Conservation (phyloP, 495 filamentous ascomycete genomes). For the Recurvomyces mirabilis region DNA sequence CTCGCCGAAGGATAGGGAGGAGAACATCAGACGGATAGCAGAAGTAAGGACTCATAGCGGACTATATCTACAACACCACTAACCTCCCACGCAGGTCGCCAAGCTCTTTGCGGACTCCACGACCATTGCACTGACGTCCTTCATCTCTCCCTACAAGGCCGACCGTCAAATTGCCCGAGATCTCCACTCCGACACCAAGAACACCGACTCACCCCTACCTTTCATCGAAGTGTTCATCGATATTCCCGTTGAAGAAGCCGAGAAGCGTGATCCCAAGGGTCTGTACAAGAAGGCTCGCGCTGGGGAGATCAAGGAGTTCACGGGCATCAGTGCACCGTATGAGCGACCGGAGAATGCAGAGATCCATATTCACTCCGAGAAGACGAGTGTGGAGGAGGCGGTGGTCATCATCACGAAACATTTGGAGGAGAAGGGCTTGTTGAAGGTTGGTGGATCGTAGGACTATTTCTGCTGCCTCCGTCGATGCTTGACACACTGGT, state of each 20-base stretch:
- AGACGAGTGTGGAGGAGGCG: conserved; percentile 71
- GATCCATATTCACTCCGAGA: conserved; percentile 67
- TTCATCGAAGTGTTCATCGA: conserved; percentile 94
- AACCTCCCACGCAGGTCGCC: conserved; percentile 51
- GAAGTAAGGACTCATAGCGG: conserved; percentile 45
- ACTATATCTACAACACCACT: not conserved
- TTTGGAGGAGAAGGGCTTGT: conserved; percentile 52
- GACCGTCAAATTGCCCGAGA: conserved; percentile 73
- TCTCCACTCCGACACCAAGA: conserved; percentile 52
- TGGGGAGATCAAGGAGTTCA: conserved; percentile 94
- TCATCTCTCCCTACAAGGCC: conserved; percentile 87
- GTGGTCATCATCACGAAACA: conserved; percentile 74
- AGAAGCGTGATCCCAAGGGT: conserved; percentile 91
- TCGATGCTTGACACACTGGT: too few relatives aligned
- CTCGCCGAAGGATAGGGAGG: conserved; percentile 80
- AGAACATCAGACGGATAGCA: conserved; percentile 93
- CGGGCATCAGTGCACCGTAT: conserved; percentile 86
- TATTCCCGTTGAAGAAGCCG: conserved; percentile 77
- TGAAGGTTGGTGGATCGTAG: conserved; percentile 36
- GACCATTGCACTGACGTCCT: conserved; percentile 80
- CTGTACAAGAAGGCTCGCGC: conserved; percentile 91
- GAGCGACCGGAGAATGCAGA: conserved; percentile 80
- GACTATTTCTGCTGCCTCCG: too few relatives aligned
- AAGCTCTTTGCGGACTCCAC: conserved; percentile 90
- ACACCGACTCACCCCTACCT: conserved; percentile 51